Base-by-base conservation (phyloP, 495 filamentous ascomycete species). In the Chaetomium fimeti region DNA sequence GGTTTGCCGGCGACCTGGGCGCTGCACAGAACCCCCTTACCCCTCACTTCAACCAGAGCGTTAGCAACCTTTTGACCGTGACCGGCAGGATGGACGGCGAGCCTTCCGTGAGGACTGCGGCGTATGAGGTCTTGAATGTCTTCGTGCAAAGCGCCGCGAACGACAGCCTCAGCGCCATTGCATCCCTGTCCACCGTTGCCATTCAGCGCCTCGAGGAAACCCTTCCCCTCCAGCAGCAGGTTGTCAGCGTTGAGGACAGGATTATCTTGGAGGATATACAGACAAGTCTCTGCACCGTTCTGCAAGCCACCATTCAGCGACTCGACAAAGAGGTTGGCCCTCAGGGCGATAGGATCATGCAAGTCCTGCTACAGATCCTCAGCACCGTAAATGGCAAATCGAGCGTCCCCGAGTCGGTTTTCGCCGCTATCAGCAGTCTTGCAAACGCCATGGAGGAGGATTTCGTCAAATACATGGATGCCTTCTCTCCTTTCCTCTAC, bases 191-290 rank as follows among this genome's bases (percentile, higher is more conserved):
- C 8, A 86, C 89, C 54, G 87, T 97, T 24, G 88, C 96, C 65
- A 83, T 98, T 65, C 87, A 93, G 74, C 90, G 94, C 47, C 81
- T 98, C 28, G 89, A 96, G 76, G 88, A 92, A 70, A 97, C 95
- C 0, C 81, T 98, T 58, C 86, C 88, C n/a, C 87, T 98, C 79
- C 92, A 95, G 72, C 81, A 85, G 65, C 95, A 98, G 77, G 91
- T 98, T 61, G 93, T 98, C 61, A 96, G 91, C 76, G 89, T 96
- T 15, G 94, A 98, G 77, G 94, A 98, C 76, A 90, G 88, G 69
- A 90, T 97, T 53, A 93, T 89, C 2, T 81, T 98, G 40, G 93
- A 98, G 74, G 94, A 98, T 73, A 97, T 98, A 84, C 93, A 98
- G 80, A 96, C 92, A 8, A 97, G 93, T 76, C 83, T 98, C 69